Evolutionary conservation across 345 rosid genomes (phyloP).

Genomic region (Sonneratia caseolaris): DNA sequence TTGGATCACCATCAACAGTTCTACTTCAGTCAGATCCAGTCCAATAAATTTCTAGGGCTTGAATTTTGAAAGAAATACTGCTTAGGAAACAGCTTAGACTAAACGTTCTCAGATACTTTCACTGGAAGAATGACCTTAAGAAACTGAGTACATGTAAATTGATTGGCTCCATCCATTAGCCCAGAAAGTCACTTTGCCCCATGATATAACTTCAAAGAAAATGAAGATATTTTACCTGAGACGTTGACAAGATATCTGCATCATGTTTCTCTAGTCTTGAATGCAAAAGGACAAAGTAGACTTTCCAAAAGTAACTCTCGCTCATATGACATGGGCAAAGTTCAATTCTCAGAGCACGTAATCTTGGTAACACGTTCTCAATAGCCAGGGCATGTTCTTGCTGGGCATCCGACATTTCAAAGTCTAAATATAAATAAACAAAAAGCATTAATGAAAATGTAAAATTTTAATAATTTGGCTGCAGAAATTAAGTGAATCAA

Average conservation of each 20-base stretch:
- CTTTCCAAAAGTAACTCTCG: conserved; percentile 86
- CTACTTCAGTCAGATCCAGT: background rate
- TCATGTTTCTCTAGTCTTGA: conserved; percentile 73
- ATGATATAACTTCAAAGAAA: background rate
- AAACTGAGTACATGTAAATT: background rate
- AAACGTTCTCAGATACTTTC: background rate
- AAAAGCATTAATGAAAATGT: background rate
- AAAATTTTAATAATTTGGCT: background rate
- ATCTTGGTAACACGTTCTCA: conserved; percentile 57
- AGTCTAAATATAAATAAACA: conserved; percentile 32
- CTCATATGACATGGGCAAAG: conserved; percentile 90
- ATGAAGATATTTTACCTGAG: conserved; percentile 42
- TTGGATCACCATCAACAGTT: background rate
- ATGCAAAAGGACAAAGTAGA: conserved; percentile 92
- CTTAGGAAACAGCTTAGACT: too few relatives aligned
- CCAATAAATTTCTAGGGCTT: background rate
- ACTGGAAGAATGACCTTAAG: background rate
- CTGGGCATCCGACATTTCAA: conserved; percentile 76
- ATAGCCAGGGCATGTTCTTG: conserved; percentile 68
- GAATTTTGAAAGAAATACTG: background rate
- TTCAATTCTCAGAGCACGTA: conserved; percentile 76
- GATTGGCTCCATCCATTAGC: background rate
- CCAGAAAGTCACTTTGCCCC: background rate
- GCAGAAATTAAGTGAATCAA: background rate
- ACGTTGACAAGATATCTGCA: conserved; percentile 67